Base-by-base conservation (phyloP, 345 rosid genomes). In the Syzygium grande region DNA sequence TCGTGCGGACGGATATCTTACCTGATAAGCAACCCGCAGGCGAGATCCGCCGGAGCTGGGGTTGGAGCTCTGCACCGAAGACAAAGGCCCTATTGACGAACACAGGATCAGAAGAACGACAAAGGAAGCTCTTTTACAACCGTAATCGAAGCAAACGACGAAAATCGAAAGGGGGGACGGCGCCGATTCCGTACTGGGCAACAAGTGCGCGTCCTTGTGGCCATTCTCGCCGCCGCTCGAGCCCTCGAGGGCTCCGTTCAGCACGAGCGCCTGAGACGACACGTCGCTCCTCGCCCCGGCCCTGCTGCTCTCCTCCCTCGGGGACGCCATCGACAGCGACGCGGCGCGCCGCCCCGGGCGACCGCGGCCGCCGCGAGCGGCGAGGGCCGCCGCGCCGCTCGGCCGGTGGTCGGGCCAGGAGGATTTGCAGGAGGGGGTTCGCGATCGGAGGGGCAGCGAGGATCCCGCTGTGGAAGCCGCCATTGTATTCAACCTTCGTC, bases 1-100 rank as follows among this genome's bases (percentile, higher is more conserved):
- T 16, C 84, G 51, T 7, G 49, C 3, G 56, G 46, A 53, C 49
- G 9, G 25, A 52, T 25, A 85, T 43, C n/a, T 30, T 83, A 96
- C 99, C 98, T 98, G 99, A 87, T 96, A 98, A 55, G 99, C 99
- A 84, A 98, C 99, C 55, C 99, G 99, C 87, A 98, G 92, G 46
- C 96, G 94, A 46, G 96, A 89, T 46, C 97, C 97, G 63, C 87
- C 94, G 79, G 98, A 89, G n/a, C 88, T 91, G 55, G 94, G 87
- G 89, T 89, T 88, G 34, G 92, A 93, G 34, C 88, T 86, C 83
- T 93, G 92, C 58, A 90, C 89, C 29, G 97, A 95, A 59, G 99
- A 95, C 87, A 98, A 92, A 54, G 99, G 99, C 93, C 89, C 99
- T 98, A 68, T 87, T 27, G 61, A 77, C 41, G 84, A 46, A 51